Evolutionary conservation across 1,284 basidiomycete species (phyloP), one percentile per base, ranked within the genome.

Genomic region (Moesziomyces globuligerus): DNA sequence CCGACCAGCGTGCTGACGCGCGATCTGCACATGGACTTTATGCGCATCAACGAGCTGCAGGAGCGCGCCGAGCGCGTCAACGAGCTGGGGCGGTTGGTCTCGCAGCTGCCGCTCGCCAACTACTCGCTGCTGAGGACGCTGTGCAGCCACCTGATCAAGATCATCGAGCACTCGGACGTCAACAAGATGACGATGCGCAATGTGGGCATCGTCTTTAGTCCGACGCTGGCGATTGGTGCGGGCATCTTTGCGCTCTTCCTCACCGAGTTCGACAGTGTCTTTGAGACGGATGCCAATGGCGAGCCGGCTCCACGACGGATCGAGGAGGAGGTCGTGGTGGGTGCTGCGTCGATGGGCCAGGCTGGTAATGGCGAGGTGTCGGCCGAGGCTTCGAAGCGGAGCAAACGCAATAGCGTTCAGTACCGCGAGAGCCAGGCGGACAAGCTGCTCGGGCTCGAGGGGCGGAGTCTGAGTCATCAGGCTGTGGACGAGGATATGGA

Each of bases 141-240:
- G 49, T 94, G 92, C 11, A 91, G 93, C n/a, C 94, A 98, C 83
- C 86, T 99, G 55, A 96, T 97, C 78, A 87, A 94, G 53, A 92
- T 99, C 76, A 93, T 97, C 43, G 90, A 93, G 83, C 93, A 96
- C 81, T 88, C 92, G 17, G 82, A 88, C 41, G 85, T 90, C 60
- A 98, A 98, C 88, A 98, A 96, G 86, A 99, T 99, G 96, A 96
- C 91, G 41, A 90, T 98, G 88, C 89, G 94, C 32, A 99, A 99
- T 81, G 93, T 98, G 25, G 94, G 94, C 20, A 98, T 99, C 66
- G 95, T 98, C 26, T 97, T 81, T 29, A 79, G 78, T 34, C 78
- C 79, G 2, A 80, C 79, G 18, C 61, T 81, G 4, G 69, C 59
- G 11, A 81, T 81, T n/a, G 74, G 74, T 20, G 75, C 75, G 3